phyloP scores from a whole-genome alignment of 371 early-diverging fungal species.

The Actinomortierella ambigua region DNA sequence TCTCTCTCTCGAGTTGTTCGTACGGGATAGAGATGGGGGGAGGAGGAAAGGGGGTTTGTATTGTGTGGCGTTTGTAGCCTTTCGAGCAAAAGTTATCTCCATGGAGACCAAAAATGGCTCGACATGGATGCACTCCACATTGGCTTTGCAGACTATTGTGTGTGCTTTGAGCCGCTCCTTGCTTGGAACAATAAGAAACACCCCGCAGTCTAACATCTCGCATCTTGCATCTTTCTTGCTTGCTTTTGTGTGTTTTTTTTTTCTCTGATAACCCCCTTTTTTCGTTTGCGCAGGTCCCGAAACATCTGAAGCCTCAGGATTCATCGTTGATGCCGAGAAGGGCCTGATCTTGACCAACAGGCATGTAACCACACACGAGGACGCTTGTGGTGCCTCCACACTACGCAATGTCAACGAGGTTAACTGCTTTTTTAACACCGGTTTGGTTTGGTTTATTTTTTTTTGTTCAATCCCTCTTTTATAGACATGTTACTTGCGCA shows the following conservation, averaged over 20 bases:
- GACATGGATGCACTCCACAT: slow-evolving; percentile 1
- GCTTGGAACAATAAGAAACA: background rate
- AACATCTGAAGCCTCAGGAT: slow-evolving; percentile 82
- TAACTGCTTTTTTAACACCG: no score
- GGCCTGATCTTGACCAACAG: slow-evolving; percentile 91
- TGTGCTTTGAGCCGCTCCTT: background rate
- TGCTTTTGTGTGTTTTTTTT: background rate
- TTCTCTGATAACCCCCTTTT: background rate
- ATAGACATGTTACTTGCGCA: slow-evolving; percentile 87
- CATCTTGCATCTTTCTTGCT: background rate
- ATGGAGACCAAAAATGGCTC: background rate
- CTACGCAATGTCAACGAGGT: background rate
- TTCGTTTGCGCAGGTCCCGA: slow-evolving; percentile 32
- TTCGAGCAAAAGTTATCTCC: background rate
- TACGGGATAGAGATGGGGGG: no score
- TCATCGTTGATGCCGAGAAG: slow-evolving; percentile 88
- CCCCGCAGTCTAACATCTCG: no score
- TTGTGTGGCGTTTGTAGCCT: background rate
- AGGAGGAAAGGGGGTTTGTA: background rate
- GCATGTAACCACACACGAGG: slow-evolving; percentile 10
- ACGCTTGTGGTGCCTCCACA: background rate
- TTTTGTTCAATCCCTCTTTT: background rate
- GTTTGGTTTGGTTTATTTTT: no score
- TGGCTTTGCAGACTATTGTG: background rate
- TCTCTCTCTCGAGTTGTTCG: no score